Conservation (phyloP, 768 basidiomycete species). For the Termitomyces sp. region DNA sequence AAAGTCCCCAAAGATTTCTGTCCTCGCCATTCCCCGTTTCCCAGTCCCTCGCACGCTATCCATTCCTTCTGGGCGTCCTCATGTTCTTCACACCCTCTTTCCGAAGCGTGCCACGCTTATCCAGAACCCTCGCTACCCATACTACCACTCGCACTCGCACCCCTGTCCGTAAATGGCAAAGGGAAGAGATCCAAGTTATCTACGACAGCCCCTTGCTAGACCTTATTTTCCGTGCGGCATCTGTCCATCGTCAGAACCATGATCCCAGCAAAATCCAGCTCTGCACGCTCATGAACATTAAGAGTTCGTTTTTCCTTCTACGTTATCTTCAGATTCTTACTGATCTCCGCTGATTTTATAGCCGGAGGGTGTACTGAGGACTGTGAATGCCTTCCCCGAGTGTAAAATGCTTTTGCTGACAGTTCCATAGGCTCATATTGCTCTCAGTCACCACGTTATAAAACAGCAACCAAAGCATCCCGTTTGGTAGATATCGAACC, state of each 20-base stretch:
- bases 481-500: constrained; percentile 85
- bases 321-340: constrained; percentile 17
- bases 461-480: constrained; percentile 85
- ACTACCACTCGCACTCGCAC: constrained; percentile 27
- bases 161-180: constrained; percentile 62
- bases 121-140: constrained; percentile 61
- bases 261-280: constrained; percentile 90
- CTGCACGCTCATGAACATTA: constrained; percentile 98
- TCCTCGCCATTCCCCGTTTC: background rate
- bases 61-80: background rate
- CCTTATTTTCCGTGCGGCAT: constrained; percentile 81
- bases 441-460: constrained; percentile 93
- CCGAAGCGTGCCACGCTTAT: constrained; percentile 23
- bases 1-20: background rate
- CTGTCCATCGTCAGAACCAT: constrained; percentile 81
- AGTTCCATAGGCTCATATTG: constrained; percentile 79
- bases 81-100: constrained; percentile 36
- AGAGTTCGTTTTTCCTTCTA: constrained; percentile 58
- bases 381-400: constrained; percentile 46
- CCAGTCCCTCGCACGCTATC: background rate
- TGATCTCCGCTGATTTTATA: constrained; percentile 22
- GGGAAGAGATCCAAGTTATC: constrained; percentile 76
- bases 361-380: constrained; percentile 96
- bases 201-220: constrained; percentile 86
- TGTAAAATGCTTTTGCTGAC: constrained; percentile 2